A percentile compares a stretch with the other conserved stretches of the same genome.
Conservation (phyloP, 106 monocot species). For the Dioscorea dumetorum region DNA sequence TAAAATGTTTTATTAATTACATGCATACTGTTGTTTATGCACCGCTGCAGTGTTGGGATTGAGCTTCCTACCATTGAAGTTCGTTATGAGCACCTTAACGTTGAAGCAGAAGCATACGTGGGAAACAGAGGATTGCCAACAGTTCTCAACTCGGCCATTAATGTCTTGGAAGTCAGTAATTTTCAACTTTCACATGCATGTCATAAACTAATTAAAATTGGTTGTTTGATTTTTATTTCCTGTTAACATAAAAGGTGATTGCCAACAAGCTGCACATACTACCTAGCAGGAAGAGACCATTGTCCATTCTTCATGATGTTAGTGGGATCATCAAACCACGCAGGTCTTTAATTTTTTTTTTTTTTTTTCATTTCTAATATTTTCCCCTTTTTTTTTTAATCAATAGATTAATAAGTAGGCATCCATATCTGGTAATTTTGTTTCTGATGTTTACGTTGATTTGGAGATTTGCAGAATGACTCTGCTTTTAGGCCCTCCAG, state of each 20-base stretch:
- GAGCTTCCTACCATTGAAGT: slow-evolving; percentile 40
- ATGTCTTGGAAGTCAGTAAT: slow-evolving; percentile 15
- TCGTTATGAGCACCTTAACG: slow-evolving; percentile 23
- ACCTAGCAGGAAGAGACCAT: slow-evolving; percentile 28
- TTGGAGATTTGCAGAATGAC: slow-evolving; percentile 25
- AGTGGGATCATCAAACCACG: slow-evolving; percentile 39
- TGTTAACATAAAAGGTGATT: slow-evolving; percentile 2
- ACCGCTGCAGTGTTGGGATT: slow-evolving; percentile 23
- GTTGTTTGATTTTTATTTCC: too few species aligned
- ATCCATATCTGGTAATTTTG: not conserved
- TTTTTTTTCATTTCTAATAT: too few species aligned
- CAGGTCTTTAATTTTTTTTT: slow-evolving; percentile 11
- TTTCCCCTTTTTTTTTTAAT: too few species aligned
- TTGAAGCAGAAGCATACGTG: slow-evolving; percentile 25
- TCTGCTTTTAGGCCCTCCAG: slow-evolving; percentile 44
- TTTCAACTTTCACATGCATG: too few species aligned
- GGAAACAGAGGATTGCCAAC: slow-evolving; percentile 35
- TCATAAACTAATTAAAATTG: too few species aligned
- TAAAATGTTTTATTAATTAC: too few species aligned
- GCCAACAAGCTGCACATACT: slow-evolving; percentile 20
- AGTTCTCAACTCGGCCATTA: slow-evolving; percentile 20
- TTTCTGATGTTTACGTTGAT: not conserved
- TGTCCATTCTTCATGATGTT: slow-evolving; percentile 31
- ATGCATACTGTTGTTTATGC: not conserved
- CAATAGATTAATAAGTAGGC: too few species aligned